phyloP scores from a whole-genome alignment of 2,329 filamentous ascomycete species.

The Stagonosporopsis tanaceti region DNA sequence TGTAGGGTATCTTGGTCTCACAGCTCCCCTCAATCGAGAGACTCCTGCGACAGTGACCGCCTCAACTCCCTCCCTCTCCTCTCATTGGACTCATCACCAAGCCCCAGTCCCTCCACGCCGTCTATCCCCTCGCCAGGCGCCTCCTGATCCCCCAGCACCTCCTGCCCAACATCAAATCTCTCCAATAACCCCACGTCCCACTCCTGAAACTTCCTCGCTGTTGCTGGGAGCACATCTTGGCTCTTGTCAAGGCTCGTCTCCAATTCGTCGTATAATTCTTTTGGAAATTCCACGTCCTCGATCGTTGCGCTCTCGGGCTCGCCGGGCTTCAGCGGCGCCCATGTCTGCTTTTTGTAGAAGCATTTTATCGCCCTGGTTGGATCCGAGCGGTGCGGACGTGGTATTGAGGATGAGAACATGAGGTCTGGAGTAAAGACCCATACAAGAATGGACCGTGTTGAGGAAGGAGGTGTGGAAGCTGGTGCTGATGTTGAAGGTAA shows the following conservation, averaged over 20 bases:
- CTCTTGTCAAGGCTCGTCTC: constrained; percentile 57
- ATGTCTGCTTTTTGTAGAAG: constrained; percentile 57
- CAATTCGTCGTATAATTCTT: constrained; percentile 58
- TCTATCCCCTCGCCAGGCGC: not conserved
- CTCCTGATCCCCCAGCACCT: constrained; percentile 9
- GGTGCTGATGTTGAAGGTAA: constrained; percentile 1
- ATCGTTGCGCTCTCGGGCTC: constrained; percentile 53
- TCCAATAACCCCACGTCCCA: constrained; percentile 73
- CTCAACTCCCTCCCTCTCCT: constrained; percentile 8
- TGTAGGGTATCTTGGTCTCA: not conserved
- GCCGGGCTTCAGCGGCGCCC: constrained; percentile 32
- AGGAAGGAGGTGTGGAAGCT: constrained; percentile 3
- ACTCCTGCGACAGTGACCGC: constrained; percentile 13
- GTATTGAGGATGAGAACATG: constrained; percentile 60
- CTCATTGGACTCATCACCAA: not conserved
- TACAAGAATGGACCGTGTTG: constrained; percentile 49
- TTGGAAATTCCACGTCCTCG: constrained; percentile 63
- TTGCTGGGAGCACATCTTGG: constrained; percentile 61
- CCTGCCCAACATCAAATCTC: constrained; percentile 54
- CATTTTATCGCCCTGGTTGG: constrained; percentile 65
- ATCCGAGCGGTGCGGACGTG: constrained; percentile 34
- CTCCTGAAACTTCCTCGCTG: constrained; percentile 66
- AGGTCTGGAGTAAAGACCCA: constrained; percentile 70
- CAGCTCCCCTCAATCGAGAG: constrained; percentile 3
- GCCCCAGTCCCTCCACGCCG: not conserved